Conservation (phyloP, 1,284 basidiomycete species). For the Takashimella koratensis region DNA sequence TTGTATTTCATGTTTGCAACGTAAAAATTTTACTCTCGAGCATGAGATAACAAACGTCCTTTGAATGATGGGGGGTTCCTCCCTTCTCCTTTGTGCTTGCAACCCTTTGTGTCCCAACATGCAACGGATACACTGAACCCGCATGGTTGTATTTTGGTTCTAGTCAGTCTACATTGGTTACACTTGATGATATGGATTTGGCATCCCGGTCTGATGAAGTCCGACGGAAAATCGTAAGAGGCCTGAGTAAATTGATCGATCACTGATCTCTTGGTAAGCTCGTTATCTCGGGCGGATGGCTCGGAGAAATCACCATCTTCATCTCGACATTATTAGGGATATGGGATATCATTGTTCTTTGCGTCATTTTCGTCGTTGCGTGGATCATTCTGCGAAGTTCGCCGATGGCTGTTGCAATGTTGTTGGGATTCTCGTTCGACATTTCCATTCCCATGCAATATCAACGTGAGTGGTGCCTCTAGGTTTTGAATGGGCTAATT, state of each 20-base stretch:
- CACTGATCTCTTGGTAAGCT: constrained; percentile 22
- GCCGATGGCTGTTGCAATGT: constrained; percentile 20
- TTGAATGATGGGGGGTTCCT: too few species aligned
- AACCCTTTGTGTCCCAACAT: too few species aligned
- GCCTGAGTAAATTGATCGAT: neutral
- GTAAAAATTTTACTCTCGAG: too few species aligned
- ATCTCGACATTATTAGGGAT: constrained; percentile 19
- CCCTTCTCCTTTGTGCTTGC: too few species aligned
- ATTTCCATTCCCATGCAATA: constrained; percentile 30
- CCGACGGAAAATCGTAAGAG: neutral
- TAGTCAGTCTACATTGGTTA: too few species aligned
- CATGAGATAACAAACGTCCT: too few species aligned
- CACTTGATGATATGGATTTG: neutral
- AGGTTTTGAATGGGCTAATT: neutral
- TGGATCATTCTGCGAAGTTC: constrained; percentile 28
- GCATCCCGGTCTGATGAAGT: neutral
- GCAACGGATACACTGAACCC: too few species aligned
- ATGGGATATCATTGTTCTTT: constrained; percentile 25
- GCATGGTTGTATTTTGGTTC: too few species aligned
- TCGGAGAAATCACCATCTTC: constrained; percentile 20
- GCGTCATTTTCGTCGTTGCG: constrained; percentile 17
- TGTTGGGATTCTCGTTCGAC: constrained; percentile 26
- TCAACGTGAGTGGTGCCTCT: constrained; percentile 19
- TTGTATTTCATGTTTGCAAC: too few species aligned
- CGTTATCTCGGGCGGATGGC: constrained; percentile 30